phyloP scores from a whole-genome alignment of 1,139 yeast genomes.

The Pichia sp. region DNA sequence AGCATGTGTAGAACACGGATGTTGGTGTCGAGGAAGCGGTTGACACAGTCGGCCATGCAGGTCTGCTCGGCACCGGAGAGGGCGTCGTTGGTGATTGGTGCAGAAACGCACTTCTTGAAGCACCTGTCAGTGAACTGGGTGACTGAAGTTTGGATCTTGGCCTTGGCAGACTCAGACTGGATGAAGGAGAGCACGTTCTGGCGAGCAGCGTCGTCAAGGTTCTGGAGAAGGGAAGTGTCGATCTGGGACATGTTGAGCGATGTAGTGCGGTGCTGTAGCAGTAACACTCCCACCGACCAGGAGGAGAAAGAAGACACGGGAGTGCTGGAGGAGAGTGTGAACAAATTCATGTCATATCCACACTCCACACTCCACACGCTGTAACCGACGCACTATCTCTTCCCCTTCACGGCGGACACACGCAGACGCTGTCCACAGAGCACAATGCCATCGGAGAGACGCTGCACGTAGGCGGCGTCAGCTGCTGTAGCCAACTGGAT shows the following conservation, averaged over 20 bases:
- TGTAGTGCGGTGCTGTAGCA: too few species aligned
- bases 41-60: conserved; percentile 76
- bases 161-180: conserved; percentile 78
- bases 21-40: conserved; percentile 82
- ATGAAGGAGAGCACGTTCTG: conserved; percentile 70
- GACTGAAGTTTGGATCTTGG: conserved; percentile 80
- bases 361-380: too few species aligned
- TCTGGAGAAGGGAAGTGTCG: conserved; percentile 52
- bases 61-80: conserved; percentile 57
- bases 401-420: too few species aligned
- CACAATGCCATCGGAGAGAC: conserved; percentile 57
- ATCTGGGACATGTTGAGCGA: too few species aligned
- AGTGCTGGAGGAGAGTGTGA: background rate
- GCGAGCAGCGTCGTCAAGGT: conserved; percentile 63
- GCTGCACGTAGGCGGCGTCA: conserved; percentile 70
- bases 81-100: conserved; percentile 37
- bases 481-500: conserved; percentile 55
- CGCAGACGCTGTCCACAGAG: conserved; percentile 51
- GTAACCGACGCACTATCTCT: too few species aligned
- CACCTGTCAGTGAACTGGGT: conserved; percentile 87
- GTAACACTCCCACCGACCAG: too few species aligned
- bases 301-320: background rate
- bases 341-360: too few species aligned
- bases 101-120: conserved; percentile 73
- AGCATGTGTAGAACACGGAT: conserved; percentile 69